phyloP scores from a whole-genome alignment of 2,329 filamentous ascomycete species.

The Pestalotiopsis sp. region DNA sequence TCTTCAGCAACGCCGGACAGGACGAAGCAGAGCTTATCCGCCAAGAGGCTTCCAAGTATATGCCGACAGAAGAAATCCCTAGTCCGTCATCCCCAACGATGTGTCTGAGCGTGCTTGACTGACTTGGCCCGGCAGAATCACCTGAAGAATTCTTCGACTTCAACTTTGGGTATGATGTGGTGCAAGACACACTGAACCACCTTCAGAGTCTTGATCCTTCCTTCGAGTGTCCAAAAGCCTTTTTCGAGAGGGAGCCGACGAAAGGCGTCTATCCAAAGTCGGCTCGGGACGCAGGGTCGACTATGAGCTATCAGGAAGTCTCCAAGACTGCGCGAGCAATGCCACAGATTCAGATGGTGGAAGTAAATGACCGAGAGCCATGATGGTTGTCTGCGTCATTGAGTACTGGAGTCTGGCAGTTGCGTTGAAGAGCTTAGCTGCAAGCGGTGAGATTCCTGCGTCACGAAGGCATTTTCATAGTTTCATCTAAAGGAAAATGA shows the following conservation, averaged over 20 bases:
- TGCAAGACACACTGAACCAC: conserved; percentile 19
- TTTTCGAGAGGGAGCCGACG: conserved; percentile 7
- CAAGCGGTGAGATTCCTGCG: no score
- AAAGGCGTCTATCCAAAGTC: conserved; percentile 7
- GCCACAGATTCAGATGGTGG: neutral
- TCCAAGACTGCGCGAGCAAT: neutral
- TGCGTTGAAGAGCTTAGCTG: no score
- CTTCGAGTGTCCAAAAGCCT: conserved; percentile 13
- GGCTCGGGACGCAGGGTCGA: neutral
- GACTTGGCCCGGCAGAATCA: conserved; percentile 17
- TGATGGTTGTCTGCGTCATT: neutral
- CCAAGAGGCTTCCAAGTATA: conserved; percentile 29
- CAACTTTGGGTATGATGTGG: conserved; percentile 31
- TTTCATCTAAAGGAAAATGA: no score
- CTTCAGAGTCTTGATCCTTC: conserved; percentile 8
- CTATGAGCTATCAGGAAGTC: neutral
- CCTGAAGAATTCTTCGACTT: conserved; percentile 28
- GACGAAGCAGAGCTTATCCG: conserved; percentile 33
- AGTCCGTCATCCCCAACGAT: conserved; percentile 22
- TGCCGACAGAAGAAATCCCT: conserved; percentile 25
- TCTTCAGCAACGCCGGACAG: conserved; percentile 37
- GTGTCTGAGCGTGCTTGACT: neutral
- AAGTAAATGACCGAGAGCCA: neutral
- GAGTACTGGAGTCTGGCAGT: no score
- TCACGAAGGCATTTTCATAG: no score